These are phyloP conservation scores for Pugionium cornutum DNA, from an alignment of 345 rosid species.

Conservation along the genomic window DNA sequence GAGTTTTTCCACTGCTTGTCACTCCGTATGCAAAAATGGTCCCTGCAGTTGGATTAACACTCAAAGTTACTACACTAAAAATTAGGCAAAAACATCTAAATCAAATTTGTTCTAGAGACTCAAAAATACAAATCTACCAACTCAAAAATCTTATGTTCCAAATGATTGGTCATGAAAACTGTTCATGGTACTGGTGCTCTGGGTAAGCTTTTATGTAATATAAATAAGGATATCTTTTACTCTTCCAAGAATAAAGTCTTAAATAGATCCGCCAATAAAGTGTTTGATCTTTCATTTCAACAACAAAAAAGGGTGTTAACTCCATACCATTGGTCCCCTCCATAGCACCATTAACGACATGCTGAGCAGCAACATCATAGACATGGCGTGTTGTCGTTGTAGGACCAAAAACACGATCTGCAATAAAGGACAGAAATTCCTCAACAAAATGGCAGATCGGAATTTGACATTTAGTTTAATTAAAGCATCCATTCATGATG, in stretches of 20 bases:
- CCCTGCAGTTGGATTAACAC: constrained; percentile 51
- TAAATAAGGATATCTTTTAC: constrained; percentile 1
- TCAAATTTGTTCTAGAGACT: constrained; percentile 13
- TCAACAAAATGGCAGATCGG: constrained; percentile 9
- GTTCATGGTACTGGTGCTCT: constrained; percentile 9
- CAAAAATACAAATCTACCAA: constrained; percentile 2
- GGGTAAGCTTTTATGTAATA: background rate
- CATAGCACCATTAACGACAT: constrained; percentile 92
- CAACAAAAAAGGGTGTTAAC: background rate
- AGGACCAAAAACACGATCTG: constrained; percentile 97
- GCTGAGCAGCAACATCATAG: constrained; percentile 94
- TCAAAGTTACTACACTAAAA: constrained; percentile 27
- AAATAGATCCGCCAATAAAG: constrained; percentile 15
- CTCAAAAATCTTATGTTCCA: constrained; percentile 23
- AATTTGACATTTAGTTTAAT: constrained; percentile 8
- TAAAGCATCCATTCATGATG: background rate
- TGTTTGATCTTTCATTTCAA: background rate
- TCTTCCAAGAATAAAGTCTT: constrained; percentile 7
- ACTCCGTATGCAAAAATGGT: constrained; percentile 98
- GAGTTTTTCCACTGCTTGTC: constrained; percentile 99
- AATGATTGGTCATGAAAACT: constrained; percentile 13
- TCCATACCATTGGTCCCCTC: constrained; percentile 82
- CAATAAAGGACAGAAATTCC: constrained; percentile 20
- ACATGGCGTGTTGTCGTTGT: constrained; percentile 97
- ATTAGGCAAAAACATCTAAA: constrained; percentile 17